Conservation (phyloP, 495 filamentous ascomycete genomes). For the Parathielavia hyrcaniae region DNA sequence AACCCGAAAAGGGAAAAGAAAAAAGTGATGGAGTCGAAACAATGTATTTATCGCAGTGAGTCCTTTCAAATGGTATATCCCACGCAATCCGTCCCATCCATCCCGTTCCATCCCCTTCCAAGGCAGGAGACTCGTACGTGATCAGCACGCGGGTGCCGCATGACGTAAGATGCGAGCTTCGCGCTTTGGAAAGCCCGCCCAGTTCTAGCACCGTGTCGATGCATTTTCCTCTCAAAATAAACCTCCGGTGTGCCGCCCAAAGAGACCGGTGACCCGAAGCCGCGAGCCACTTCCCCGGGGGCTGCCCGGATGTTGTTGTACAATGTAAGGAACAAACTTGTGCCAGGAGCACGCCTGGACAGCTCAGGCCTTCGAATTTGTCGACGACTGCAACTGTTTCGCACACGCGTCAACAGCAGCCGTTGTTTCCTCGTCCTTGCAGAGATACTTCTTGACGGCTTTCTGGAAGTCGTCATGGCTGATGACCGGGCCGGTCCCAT, state of each 20-base stretch:
- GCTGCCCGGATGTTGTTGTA: constrained; percentile 6
- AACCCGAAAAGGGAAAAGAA: background rate
- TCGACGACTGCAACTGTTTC: background rate
- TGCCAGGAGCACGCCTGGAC: background rate
- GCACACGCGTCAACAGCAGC: background rate
- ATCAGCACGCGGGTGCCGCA: background rate
- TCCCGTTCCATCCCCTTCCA: too few species aligned
- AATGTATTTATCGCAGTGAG: background rate
- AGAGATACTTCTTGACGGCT: constrained; percentile 58
- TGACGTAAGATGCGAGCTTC: background rate
- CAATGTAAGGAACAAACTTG: background rate
- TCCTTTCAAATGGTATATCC: constrained; percentile 5
- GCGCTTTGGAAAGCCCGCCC: background rate
- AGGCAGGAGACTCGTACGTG: background rate
- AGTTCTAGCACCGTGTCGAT: background rate
- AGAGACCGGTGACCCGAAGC: background rate
- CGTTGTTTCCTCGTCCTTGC: constrained; percentile 19
- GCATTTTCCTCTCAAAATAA: background rate
- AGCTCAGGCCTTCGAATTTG: background rate
- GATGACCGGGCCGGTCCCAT: constrained; percentile 85
- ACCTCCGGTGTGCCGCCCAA: background rate
- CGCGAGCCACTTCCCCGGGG: background rate
- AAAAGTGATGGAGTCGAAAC: background rate
- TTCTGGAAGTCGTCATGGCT: constrained; percentile 81
- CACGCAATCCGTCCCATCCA: background rate